Conservation (phyloP, 371 early-diverging fungal genomes). For the Mucor lusitanicus region DNA sequence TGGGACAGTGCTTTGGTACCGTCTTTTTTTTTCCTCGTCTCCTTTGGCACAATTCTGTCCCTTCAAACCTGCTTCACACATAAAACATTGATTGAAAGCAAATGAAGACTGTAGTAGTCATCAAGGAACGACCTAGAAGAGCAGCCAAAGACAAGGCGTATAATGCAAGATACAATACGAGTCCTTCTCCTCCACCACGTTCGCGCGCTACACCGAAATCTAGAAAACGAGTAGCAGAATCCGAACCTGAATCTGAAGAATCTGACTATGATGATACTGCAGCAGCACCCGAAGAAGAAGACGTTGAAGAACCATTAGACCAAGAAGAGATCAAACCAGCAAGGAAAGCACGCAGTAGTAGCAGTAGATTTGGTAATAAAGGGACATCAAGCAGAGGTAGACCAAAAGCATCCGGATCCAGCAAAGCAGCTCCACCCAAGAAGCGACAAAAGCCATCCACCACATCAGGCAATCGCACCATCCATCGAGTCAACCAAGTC, state of each 20-base stretch:
- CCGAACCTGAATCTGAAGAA: neutral
- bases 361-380: neutral
- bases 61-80: no score
- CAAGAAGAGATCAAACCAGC: neutral
- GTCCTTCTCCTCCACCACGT: no score
- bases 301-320: neutral
- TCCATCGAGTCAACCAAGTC: slow-evolving; percentile 22
- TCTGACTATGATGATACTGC: neutral
- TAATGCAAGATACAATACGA: neutral
- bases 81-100: neutral
- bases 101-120: neutral
- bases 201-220: neutral
- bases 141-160: neutral
- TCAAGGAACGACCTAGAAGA: neutral
- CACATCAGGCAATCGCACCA: neutral
- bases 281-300: neutral
- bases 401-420: neutral
- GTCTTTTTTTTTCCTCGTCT: neutral
- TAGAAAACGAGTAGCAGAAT: neutral
- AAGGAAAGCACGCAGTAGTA: neutral
- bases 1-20: neutral
- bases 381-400: neutral
- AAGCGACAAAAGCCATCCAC: slow-evolving; percentile 1
- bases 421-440: neutral
- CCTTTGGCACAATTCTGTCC: no score